A percentile compares a stretch with the other conserved stretches of the same genome.
phyloP scores from a whole-genome alignment of 2,329 filamentous ascomycete species.

The Tympanopsis confertula region DNA sequence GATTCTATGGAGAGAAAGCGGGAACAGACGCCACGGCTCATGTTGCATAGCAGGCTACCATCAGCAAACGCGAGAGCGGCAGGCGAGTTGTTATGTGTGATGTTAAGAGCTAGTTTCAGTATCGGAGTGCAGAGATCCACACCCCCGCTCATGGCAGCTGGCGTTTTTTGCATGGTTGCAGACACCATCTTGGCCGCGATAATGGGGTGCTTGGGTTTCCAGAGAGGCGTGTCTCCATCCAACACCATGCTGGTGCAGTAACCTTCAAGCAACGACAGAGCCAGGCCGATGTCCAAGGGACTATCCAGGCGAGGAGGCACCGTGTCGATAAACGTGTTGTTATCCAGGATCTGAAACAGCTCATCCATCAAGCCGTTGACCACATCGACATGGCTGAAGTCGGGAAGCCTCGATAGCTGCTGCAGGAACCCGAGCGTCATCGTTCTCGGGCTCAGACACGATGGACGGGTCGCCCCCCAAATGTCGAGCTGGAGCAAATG shows the following conservation, averaged over 20 bases:
- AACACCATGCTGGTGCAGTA: conserved; percentile 36
- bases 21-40: conserved; percentile 36
- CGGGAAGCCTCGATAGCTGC: conserved; percentile 34
- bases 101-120: conserved; percentile 67
- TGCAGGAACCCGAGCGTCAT: conserved; percentile 49
- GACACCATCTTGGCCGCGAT: conserved; percentile 35
- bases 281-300: conserved; percentile 22
- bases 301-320: conserved; percentile 10
- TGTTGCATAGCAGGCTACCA: conserved; percentile 35
- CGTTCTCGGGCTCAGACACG: conserved; percentile 46
- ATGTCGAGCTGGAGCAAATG: conserved; percentile 38
- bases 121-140: conserved; percentile 34
- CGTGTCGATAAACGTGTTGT: conserved; percentile 5
- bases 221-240: conserved; percentile 25
- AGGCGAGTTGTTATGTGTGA: conserved; percentile 68
- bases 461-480: conserved; percentile 44
- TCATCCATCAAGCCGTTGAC: conserved; percentile 31
- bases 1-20: conserved; percentile 37
- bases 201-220: conserved; percentile 37
- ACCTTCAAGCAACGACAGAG: conserved; percentile 40
- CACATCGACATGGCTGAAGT: conserved; percentile 37
- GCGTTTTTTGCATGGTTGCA: conserved; percentile 18
- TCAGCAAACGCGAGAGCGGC: conserved; percentile 61
- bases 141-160: conserved; percentile 22
- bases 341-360: conserved; percentile 30